Base-by-base conservation (phyloP, 208 protist genomes). In the Acanthamoeba culbertsoni region DNA sequence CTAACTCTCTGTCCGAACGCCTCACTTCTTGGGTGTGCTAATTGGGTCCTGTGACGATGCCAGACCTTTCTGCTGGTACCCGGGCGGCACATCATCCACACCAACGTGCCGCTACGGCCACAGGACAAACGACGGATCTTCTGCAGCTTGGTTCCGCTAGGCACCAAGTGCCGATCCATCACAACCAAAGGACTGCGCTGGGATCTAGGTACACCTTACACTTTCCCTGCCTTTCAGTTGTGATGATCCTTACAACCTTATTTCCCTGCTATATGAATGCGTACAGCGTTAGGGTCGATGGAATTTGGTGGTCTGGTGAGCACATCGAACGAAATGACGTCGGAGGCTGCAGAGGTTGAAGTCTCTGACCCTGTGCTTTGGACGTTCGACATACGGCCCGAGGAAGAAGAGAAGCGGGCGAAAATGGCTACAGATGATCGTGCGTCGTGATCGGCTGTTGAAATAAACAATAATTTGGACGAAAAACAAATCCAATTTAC, bases 251-350 rank as follows among this genome's bases (percentile, higher is more conserved):
- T 45, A 14, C 33, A 48, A 8, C 7, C 63, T 35, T 35, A 75
- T 3, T 33, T 12, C 35, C 18, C 10, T 18, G 12, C 43, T 75
- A 5, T 4, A 10, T 4, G 12, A 3, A 51, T 79, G 23, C 0
- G 28, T 7, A 33, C 68, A 82, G 71, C 71, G 45, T 31, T 53
- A 26, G 37, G n/a, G 71, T 82, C 71, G 43, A 59, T 89, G 55
- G 51, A 65, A 33, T 89, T 89, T 65, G 79, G 79, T 28, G 79
- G 79, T 28, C 26, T 89, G 79, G 55, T 89, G 31, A 89, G 79
- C 33, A 89, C 79, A 28, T 89, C 79, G 18, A 89, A 89, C 33
- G 79, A 89, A 23, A 89, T 89, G 46, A 51, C 79, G 33, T 45
- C 46, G 6, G 55, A 65, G 79, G 33, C 31, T 3, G 79, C 51